Evolutionary conservation across 352 stramenopile genomes (phyloP).

Genomic region (Aphanomyces cochlioides): DNA sequence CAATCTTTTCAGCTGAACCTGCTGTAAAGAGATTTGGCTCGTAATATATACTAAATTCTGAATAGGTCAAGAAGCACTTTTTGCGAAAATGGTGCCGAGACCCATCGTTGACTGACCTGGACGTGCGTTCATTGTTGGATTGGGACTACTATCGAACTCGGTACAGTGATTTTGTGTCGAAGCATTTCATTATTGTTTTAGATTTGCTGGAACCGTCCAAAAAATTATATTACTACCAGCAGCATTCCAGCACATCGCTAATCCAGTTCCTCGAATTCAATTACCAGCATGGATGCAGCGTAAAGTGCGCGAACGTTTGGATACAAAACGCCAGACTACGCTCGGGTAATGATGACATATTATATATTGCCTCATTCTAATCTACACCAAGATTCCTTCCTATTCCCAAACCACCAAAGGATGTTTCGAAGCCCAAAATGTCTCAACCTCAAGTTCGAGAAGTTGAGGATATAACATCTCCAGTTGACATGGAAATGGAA

Average conservation of each 20-base stretch:
- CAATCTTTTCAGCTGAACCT: constrained; percentile 96
- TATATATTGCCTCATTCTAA: background rate
- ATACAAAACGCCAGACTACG: constrained; percentile 66
- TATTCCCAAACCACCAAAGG: background rate
- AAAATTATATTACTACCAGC: constrained; percentile 99
- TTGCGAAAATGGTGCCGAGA: constrained; percentile 97
- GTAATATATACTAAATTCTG: background rate
- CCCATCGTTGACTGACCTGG: constrained; percentile 88
- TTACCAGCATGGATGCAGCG: constrained; percentile 96
- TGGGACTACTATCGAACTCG: constrained; percentile 97
- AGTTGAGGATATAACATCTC: background rate
- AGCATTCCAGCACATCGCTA: constrained; percentile 95
- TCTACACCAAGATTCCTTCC: constrained; percentile 11
- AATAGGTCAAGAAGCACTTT: constrained; percentile 90
- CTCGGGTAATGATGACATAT: constrained; percentile 7
- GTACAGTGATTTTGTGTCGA: constrained; percentile 13
- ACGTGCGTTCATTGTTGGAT: constrained; percentile 94
- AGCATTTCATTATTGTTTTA: background rate
- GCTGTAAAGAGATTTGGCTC: constrained; percentile 35
- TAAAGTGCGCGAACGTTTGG: constrained; percentile 88
- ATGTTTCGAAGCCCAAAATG: background rate
- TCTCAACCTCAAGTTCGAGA: background rate
- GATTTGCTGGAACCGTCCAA: constrained; percentile 88
- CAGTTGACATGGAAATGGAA: background rate
- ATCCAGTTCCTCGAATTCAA: constrained; percentile 94